phyloP scores from a whole-genome alignment of 352 stramenopile genomes.

The Elongisporangium undulatum region DNA sequence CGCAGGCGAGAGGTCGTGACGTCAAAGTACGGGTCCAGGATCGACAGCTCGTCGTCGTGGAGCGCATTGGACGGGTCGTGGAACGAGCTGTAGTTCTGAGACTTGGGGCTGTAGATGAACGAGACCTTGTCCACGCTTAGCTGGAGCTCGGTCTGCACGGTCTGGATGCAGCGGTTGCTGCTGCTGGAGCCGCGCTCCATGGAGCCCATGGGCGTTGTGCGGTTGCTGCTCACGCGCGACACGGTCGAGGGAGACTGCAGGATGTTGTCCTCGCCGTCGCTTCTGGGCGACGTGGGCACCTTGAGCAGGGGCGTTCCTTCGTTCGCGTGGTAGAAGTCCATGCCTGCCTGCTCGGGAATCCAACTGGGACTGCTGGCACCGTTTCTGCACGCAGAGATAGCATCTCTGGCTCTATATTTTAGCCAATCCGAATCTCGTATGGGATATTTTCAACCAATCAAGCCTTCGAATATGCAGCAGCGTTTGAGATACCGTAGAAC shows the following conservation, averaged over 20 bases:
- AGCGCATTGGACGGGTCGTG: conserved; percentile 26
- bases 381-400: background rate
- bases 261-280: conserved; percentile 18
- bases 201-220: conserved; percentile 4
- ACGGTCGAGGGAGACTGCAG: conserved; percentile 8
- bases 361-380: background rate
- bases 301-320: conserved; percentile 40
- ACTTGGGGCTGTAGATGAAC: conserved; percentile 73
- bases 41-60: conserved; percentile 70
- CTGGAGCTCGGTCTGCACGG: conserved; percentile 51
- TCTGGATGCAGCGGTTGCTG: conserved; percentile 7
- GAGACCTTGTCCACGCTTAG: conserved; percentile 80
- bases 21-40: conserved; percentile 86
- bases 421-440: background rate
- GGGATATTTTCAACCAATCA: background rate
- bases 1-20: conserved; percentile 69
- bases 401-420: background rate
- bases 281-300: conserved; percentile 26
- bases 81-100: conserved; percentile 49
- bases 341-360: conserved; percentile 5
- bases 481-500: background rate
- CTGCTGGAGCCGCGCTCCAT: conserved; percentile 5
- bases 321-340: conserved; percentile 41
- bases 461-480: background rate
- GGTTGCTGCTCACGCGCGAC: background rate